A percentile compares a stretch with the other conserved stretches of the same genome.
phyloP scores from a whole-genome alignment of 805 yeast species.

The Tetrapisispora iriomotensis region DNA sequence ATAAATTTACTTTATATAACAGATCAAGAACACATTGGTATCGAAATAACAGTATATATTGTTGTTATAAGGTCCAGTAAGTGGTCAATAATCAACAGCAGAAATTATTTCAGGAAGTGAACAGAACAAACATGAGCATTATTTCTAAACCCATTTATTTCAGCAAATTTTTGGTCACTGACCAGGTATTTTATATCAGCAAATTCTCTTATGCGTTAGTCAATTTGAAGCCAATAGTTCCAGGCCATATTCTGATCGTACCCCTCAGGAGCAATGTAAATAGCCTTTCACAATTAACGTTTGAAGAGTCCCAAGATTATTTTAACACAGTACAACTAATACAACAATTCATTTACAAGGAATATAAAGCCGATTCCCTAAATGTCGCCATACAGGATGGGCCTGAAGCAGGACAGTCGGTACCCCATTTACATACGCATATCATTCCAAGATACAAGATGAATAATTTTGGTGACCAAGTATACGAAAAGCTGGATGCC shows the following conservation, averaged over 20 bases:
- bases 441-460: constrained; percentile 69
- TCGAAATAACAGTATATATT: neutral
- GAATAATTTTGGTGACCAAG: constrained; percentile 57
- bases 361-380: constrained; percentile 70
- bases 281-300: constrained; percentile 57
- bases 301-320: constrained; percentile 68
- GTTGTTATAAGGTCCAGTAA: no score
- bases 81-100: no score
- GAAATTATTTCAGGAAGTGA: no score
- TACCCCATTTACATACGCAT: constrained; percentile 92
- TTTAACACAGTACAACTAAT: constrained; percentile 66
- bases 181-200: constrained; percentile 35
- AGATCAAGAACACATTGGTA: neutral
- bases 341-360: constrained; percentile 52
- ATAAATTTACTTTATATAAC: neutral
- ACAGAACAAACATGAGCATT: no score
- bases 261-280: constrained; percentile 59
- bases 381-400: constrained; percentile 96
- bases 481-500: constrained; percentile 62
- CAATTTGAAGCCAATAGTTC: constrained; percentile 82
- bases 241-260: constrained; percentile 87
- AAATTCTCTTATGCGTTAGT: constrained; percentile 74
- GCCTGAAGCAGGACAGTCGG: constrained; percentile 89
- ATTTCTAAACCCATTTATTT: constrained; percentile 19
- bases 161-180: constrained; percentile 28